Conservation (phyloP, 225 moss, liverwort and hornwort species). For the Bryum argenteum region DNA sequence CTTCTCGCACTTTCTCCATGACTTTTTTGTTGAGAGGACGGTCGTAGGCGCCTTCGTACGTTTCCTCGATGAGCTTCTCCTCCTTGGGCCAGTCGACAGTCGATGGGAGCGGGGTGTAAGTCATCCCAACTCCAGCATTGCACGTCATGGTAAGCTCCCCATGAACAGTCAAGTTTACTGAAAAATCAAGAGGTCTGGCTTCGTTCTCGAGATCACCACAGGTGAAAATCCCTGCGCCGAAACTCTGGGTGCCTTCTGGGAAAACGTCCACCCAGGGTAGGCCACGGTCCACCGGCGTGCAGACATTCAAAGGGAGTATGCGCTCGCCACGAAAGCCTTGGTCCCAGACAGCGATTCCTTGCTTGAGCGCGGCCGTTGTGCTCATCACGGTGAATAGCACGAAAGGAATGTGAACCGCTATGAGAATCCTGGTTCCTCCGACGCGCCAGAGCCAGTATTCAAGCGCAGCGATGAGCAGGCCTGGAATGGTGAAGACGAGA, state of each 20-base stretch:
- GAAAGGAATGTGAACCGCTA: slow-evolving; percentile 42
- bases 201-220: slow-evolving; percentile 41
- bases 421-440: slow-evolving; percentile 29
- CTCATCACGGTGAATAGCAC: slow-evolving; percentile 15
- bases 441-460: slow-evolving; percentile 54
- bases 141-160: slow-evolving; percentile 40
- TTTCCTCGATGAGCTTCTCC: slow-evolving; percentile 55
- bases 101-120: slow-evolving; percentile 49
- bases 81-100: slow-evolving; percentile 52
- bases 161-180: slow-evolving; percentile 32
- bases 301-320: slow-evolving; percentile 38
- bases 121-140: slow-evolving; percentile 37
- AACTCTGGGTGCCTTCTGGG: slow-evolving; percentile 51
- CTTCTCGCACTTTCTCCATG: slow-evolving; percentile 59
- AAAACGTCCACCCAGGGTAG: slow-evolving; percentile 53
- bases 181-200: slow-evolving; percentile 27
- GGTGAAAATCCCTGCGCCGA: slow-evolving; percentile 43
- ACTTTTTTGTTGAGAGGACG: slow-evolving; percentile 61
- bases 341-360: slow-evolving; percentile 41
- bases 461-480: slow-evolving; percentile 35
- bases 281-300: slow-evolving; percentile 44
- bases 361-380: slow-evolving; percentile 21
- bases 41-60: slow-evolving; percentile 39
- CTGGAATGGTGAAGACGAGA: slow-evolving; percentile 43
- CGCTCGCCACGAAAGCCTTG: slow-evolving; percentile 44